Evolutionary conservation across 2,329 filamentous ascomycete genomes (phyloP).

Genomic region (Penicillium sp.): DNA sequence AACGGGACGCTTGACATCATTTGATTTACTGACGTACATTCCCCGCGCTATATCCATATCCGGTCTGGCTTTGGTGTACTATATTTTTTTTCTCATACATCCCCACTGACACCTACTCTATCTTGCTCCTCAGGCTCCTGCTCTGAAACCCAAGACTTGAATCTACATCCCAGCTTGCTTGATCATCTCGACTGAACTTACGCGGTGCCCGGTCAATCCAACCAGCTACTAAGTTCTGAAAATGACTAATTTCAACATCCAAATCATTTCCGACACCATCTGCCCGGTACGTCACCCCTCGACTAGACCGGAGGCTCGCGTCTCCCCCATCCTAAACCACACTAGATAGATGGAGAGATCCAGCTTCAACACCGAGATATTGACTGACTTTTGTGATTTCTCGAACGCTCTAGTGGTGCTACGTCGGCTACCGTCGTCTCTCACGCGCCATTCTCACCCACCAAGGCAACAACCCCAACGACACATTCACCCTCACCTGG

Average conservation of each 20-base stretch:
- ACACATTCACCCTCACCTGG: conserved; percentile 71
- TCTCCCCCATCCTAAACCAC: neutral
- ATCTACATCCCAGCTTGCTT: neutral
- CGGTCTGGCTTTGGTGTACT: no score
- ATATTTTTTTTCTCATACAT: no score
- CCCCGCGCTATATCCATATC: no score
- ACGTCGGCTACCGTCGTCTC: conserved; percentile 71
- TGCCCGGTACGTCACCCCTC: conserved; percentile 51
- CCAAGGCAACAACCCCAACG: conserved; percentile 56
- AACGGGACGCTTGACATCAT: neutral
- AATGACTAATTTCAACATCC: conserved; percentile 72
- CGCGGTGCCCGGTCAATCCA: neutral
- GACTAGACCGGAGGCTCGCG: neutral
- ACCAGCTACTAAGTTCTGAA: conserved; percentile 4
- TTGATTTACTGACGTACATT: no score
- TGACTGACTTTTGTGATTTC: no score
- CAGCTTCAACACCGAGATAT: no score
- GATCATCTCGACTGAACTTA: neutral
- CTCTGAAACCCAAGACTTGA: neutral
- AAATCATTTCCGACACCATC: conserved; percentile 73
- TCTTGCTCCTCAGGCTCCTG: no score
- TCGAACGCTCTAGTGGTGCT: conserved; percentile 51
- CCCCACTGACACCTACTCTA: no score
- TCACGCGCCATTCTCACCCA: conserved; percentile 64
- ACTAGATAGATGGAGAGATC: no score